These are phyloP conservation scores for Plectosphaerella plurivora DNA, from an alignment of 2,329 filamentous ascomycete species.

Conservation along the genomic window DNA sequence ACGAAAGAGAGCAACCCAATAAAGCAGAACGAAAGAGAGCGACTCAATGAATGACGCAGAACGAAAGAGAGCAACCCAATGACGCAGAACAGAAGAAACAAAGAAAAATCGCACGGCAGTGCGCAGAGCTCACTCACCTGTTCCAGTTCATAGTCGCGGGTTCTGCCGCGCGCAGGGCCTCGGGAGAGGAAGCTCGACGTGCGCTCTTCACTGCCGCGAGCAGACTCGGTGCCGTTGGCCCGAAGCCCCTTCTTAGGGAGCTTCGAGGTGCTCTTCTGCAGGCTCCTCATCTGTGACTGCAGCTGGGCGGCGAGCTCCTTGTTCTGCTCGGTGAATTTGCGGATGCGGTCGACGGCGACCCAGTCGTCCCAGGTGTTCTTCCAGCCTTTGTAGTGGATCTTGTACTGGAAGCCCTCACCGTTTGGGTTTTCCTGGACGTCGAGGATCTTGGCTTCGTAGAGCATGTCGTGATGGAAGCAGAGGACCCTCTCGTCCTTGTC, in stretches of 20 bases:
- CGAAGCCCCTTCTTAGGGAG: conserved; percentile 46
- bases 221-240: conserved; percentile 53
- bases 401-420: conserved; percentile 71
- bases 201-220: conserved; percentile 74
- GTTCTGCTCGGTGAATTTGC: conserved; percentile 93
- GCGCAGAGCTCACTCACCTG: conserved; percentile 53
- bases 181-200: conserved; percentile 56
- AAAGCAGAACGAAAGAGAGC: background rate
- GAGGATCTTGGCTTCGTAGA: conserved; percentile 95
- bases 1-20: conserved; percentile 6
- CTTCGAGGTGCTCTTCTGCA: conserved; percentile 44
- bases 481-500: conserved; percentile 88
- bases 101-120: conserved; percentile 9
- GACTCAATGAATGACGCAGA: background rate
- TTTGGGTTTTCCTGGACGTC: conserved; percentile 69
- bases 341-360: conserved; percentile 88
- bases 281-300: conserved; percentile 61
- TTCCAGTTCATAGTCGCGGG: conserved; percentile 78
- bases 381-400: conserved; percentile 98
- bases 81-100: no score
- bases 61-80: conserved; percentile 8
- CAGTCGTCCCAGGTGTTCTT: conserved; percentile 99
- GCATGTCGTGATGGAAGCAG: conserved; percentile 94
- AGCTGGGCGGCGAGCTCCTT: conserved; percentile 78
- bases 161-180: conserved; percentile 58